phyloP scores from a whole-genome alignment of 176 grass and related monocot species.

The Musa itinerans region DNA sequence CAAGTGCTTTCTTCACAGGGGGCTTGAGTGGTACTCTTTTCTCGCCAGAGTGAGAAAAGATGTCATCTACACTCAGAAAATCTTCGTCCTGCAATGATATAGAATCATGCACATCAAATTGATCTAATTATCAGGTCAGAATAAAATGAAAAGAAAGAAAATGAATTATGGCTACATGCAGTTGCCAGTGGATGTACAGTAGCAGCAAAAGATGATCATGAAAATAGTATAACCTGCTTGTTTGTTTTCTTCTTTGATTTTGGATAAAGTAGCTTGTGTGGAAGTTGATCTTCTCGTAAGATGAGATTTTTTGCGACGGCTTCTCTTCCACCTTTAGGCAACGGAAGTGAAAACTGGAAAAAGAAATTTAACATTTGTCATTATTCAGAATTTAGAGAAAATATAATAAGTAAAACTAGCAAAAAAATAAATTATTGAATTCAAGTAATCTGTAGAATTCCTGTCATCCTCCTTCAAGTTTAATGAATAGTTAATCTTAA shows the following conservation, averaged over 20 bases:
- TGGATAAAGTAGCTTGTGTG: constrained; percentile 78
- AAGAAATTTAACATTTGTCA: constrained; percentile 23
- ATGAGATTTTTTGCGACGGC: constrained; percentile 71
- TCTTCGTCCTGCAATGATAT: constrained; percentile 51
- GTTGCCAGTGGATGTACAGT: not conserved
- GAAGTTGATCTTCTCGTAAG: constrained; percentile 93
- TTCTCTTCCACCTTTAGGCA: constrained; percentile 92
- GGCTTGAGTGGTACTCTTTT: constrained; percentile 69
- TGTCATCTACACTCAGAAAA: constrained; percentile 47
- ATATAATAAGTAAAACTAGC: not conserved
- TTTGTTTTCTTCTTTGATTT: constrained; percentile 63
- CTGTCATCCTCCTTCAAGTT: no score
- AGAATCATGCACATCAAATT: not conserved
- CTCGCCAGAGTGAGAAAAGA: constrained; percentile 67
- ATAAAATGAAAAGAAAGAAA: not conserved
- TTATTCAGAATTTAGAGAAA: no score
- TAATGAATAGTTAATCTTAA: not conserved
- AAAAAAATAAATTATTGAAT: not conserved
- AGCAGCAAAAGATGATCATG: not conserved
- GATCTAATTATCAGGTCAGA: not conserved
- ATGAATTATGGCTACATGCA: not conserved
- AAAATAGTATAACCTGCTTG: constrained; percentile 46
- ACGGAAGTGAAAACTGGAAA: constrained; percentile 87
- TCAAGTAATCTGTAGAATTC: no score
- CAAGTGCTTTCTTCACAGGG: constrained; percentile 72